Base-by-base conservation (phyloP, 2,329 filamentous ascomycete genomes). In the Westerdykella ornata region DNA sequence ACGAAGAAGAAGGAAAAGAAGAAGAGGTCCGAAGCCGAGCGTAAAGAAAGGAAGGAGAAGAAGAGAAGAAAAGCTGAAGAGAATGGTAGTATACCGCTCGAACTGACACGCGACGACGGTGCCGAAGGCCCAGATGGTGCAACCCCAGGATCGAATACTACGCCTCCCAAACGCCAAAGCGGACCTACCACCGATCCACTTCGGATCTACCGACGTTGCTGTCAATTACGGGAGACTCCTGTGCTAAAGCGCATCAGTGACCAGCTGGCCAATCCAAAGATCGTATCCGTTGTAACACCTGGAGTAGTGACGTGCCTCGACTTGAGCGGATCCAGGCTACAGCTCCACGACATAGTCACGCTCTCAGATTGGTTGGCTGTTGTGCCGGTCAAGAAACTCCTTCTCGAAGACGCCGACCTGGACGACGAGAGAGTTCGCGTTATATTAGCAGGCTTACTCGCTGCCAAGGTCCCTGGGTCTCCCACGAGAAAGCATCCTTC, bases 331-430 rank as follows among this genome's bases (percentile, higher is more conserved):
- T 94, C 92, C 49, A 82, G 82, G 61, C 76, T 98, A 68, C 84
- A 90, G 44, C 68, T 94, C 35, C 77, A 84, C 2, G 92, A 98
- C 60, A 75, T 95, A 18, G 68, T 89, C 38, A 96, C 92, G 0
- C 74, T 98, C 2, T 87, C 89, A 37, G 92, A 98, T 62, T 98
- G 90, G 73, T 74, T 98, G 31, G 90, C 92, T 4, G 81, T 98
- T 5, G 90, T 97, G 0, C 90, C 92, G 0, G 82, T 97, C 2
- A 84, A 85, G 52, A 88, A 94, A 56, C 68, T 98, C 0, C 74
- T 94, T 5, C 68, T 97, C 41, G 89, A 96, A 56, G 87, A 94
- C 59, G 90, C 88, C 45, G 85, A 88, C 5, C 68, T 98, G 29
- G 86, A 78, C 1, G 89, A 97, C 55, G 88, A 94, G 62, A 88